Evolutionary conservation across 2,329 filamentous ascomycete species (phyloP), one percentile per base, ranked within the genome.

Genomic region (Orbilia oligospora): DNA sequence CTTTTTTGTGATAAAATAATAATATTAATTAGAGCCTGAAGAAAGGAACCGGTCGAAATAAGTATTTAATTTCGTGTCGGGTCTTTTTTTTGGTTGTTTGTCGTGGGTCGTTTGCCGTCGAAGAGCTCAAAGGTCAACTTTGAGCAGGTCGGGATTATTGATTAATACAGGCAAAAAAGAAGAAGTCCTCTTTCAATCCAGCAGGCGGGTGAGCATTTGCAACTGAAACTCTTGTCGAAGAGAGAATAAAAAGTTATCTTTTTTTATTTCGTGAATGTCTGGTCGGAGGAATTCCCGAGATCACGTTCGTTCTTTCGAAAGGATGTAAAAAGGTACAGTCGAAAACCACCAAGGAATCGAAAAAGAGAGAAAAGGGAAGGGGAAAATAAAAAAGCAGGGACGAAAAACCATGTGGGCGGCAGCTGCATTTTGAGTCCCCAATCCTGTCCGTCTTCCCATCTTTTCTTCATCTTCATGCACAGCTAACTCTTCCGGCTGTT

Each of bases 311-410:
- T 46, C 20, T 20, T 41, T 64, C 58, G 58, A 36, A 48, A n/a
- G 33, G 27, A 36, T 61, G 36, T 16, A 58, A 41, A 49, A 58
- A 61, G 38, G 46, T 72, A 72, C 38, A 55, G 33, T 69, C 24
- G 24, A 71, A 76, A 65, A 64, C 75, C 75, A 78, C 75, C 75
- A 78, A 78, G 64, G 55, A 75, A 63, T 67, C 61, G 27, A 58
- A 22, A 58, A 38, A 22, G 56, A 18, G 56, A 14, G 38, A 38
- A 36, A 65, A 44, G 44, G 24, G 27, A 33, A 76, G 41, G 49
- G 65, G 58, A 56, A 24, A 30, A 33, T 30, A 24, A 38, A 61
- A 55, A 48, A 49, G 51, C 67, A 63, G 56, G 41, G 44, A 38
- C 48, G 51, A 36, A 36, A 30, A 18, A 61, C 24, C 24, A 68